Conservation (phyloP, 768 basidiomycete species). For the Amanita brunnescens region DNA sequence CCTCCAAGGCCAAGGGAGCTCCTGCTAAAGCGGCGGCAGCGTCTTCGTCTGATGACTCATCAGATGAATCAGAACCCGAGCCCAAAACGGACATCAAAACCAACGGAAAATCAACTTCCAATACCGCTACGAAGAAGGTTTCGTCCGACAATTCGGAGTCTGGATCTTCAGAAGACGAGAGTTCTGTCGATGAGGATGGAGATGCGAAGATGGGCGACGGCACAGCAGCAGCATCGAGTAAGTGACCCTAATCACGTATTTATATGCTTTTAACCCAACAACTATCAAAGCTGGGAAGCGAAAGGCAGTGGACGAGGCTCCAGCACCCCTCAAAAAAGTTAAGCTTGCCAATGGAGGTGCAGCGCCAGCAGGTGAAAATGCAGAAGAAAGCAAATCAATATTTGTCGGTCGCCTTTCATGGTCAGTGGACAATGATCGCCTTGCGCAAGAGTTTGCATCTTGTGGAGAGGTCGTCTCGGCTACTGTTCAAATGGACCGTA, state of each 20-base stretch:
- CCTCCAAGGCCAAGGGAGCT: not conserved
- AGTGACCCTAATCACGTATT: constrained; percentile 4
- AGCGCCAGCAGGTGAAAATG: constrained; percentile 27
- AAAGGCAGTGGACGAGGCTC: constrained; percentile 61
- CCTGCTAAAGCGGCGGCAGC: not conserved
- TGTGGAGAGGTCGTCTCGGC: constrained; percentile 89
- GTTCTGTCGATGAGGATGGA: constrained; percentile 20
- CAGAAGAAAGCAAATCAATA: constrained; percentile 55
- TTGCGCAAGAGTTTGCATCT: constrained; percentile 80
- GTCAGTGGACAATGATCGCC: constrained; percentile 95
- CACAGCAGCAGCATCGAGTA: constrained; percentile 30
- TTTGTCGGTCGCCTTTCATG: constrained; percentile 93
- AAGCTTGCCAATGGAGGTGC: constrained; percentile 60
- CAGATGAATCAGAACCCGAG: constrained; percentile 3
- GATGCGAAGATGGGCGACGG: constrained; percentile 56
- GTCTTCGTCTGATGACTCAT: constrained; percentile 6
- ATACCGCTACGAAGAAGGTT: constrained; percentile 20
- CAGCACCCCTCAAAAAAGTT: constrained; percentile 68
- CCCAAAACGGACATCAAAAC: not conserved
- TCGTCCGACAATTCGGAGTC: constrained; percentile 7
- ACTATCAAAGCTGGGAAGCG: constrained; percentile 52
- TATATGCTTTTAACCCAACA: constrained; percentile 4
- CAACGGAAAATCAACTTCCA: not conserved
- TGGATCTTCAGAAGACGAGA: constrained; percentile 12
- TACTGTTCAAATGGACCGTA: constrained; percentile 79